phyloP scores from a whole-genome alignment of 2,329 filamentous ascomycete species.

The Fusarium compactum region DNA sequence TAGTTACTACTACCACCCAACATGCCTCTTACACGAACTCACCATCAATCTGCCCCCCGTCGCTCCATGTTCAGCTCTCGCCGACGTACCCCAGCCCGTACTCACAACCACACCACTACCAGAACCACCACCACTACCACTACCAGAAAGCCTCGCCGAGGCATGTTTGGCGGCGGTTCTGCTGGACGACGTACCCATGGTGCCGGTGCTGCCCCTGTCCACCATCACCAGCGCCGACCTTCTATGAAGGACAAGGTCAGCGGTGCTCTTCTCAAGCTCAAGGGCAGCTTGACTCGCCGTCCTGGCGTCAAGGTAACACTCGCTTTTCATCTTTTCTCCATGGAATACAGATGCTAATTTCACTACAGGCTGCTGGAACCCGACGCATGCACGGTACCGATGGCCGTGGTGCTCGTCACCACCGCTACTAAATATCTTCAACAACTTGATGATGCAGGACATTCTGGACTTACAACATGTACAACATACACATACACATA shows the following conservation, averaged over 20 bases:
- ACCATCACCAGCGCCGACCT: slow-evolving; percentile 75
- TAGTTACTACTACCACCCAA: not conserved
- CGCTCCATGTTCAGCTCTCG: slow-evolving; percentile 46
- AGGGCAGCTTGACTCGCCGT: slow-evolving; percentile 74
- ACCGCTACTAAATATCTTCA: slow-evolving; percentile 31
- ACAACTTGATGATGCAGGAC: not conserved
- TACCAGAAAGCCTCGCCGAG: slow-evolving; percentile 56
- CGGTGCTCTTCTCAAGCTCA: slow-evolving; percentile 79
- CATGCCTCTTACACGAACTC: slow-evolving; percentile 51
- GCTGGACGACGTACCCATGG: slow-evolving; percentile 54
- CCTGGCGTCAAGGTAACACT: slow-evolving; percentile 75
- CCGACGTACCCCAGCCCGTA: slow-evolving; percentile 44
- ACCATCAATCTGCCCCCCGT: slow-evolving; percentile 44
- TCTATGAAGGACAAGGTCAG: slow-evolving; percentile 81
- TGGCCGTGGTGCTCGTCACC: slow-evolving; percentile 67
- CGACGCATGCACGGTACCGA: slow-evolving; percentile 81
- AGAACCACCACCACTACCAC: slow-evolving; percentile 55
- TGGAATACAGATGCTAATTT: not conserved
- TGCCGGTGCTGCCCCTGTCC: slow-evolving; percentile 52
- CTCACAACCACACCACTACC: slow-evolving; percentile 45
- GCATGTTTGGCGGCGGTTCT: slow-evolving; percentile 57
- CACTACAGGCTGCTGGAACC: slow-evolving; percentile 75
- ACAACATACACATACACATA: not conserved
- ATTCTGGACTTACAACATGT: slow-evolving; percentile 6
- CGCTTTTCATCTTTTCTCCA: too few relatives aligned